Evolutionary conservation across 2,329 filamentous ascomycete genomes (phyloP).

Genomic region (Cercospora sesami): DNA sequence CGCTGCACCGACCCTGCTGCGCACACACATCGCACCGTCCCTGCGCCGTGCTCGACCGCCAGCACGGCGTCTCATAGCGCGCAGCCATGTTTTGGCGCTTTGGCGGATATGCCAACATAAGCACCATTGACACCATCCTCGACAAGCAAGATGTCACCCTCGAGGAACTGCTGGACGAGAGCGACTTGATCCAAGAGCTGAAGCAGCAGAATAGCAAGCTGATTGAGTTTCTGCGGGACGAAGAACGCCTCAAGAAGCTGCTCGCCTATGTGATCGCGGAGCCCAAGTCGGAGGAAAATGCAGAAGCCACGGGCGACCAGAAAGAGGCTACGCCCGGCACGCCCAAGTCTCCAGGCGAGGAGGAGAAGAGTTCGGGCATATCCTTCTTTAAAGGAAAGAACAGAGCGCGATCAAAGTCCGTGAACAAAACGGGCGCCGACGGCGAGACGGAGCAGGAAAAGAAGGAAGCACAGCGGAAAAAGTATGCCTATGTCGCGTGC

Average conservation of each 20-base stretch:
- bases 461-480: conserved; percentile 84
- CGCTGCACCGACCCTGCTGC: conserved; percentile 12
- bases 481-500: conserved; percentile 89
- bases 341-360: conserved; percentile 50
- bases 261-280: conserved; percentile 90
- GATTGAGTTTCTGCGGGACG: conserved; percentile 90
- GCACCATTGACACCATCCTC: conserved; percentile 92
- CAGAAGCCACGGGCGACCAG: conserved; percentile 37
- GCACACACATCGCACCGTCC: conserved; percentile 10
- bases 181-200: conserved; percentile 93
- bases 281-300: conserved; percentile 54
- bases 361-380: conserved; percentile 46
- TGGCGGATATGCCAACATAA: conserved; percentile 97
- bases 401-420: conserved; percentile 47
- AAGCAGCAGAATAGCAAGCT: conserved; percentile 98
- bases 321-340: conserved; percentile 28
- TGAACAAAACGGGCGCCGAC: conserved; percentile 42
- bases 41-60: conserved; percentile 13
- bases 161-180: conserved; percentile 93
- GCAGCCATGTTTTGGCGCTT: conserved; percentile 99
- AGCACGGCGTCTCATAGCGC: conserved; percentile 17
- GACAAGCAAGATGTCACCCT: conserved; percentile 93
- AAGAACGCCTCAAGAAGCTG: conserved; percentile 77
- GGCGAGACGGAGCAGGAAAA: conserved; percentile 63
- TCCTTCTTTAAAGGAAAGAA: conserved; percentile 51